Percentiles rank a stretch among this genome's conserved stretches.
Evolutionary conservation across 2,329 filamentous ascomycete genomes (phyloP).

Genomic region (Pseudocercospora vitis): DNA sequence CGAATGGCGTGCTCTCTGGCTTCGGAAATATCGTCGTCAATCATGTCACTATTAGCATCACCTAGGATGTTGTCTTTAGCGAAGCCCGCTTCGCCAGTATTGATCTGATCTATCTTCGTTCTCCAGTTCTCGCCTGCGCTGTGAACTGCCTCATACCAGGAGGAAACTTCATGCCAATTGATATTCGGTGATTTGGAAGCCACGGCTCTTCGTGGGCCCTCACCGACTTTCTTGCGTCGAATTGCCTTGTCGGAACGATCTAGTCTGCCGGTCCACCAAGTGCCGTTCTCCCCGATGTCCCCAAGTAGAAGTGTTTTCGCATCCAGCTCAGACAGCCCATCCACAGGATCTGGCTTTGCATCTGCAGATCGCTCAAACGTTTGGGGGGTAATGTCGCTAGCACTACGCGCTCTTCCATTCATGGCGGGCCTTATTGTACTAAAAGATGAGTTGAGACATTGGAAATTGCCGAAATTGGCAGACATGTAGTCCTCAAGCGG

Average conservation of each 20-base stretch:
- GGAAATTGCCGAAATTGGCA: conserved; percentile 65
- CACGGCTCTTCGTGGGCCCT: conserved; percentile 44
- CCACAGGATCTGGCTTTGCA: conserved; percentile 38
- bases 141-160: conserved; percentile 73
- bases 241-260: conserved; percentile 33
- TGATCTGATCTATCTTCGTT: conserved; percentile 52
- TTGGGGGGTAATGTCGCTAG: conserved; percentile 43
- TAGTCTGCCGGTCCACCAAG: conserved; percentile 71
- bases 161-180: conserved; percentile 68
- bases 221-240: conserved; percentile 34
- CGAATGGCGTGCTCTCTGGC: conserved; percentile 70
- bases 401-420: conserved; percentile 45
- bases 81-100: conserved; percentile 24
- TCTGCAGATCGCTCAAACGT: conserved; percentile 35
- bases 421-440: conserved; percentile 50
- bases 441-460: conserved; percentile 78
- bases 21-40: conserved; percentile 56
- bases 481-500: conserved; percentile 76
- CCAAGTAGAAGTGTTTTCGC: conserved; percentile 72
- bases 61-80: conserved; percentile 50
- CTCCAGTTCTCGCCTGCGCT: conserved; percentile 69
- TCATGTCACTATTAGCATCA: conserved; percentile 41
- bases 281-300: conserved; percentile 76
- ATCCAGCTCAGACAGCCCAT: conserved; percentile 63
- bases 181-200: conserved; percentile 66